Base-by-base conservation (phyloP, 2,329 filamentous ascomycete species). In the Thermothelomyces thermophilus region DNA sequence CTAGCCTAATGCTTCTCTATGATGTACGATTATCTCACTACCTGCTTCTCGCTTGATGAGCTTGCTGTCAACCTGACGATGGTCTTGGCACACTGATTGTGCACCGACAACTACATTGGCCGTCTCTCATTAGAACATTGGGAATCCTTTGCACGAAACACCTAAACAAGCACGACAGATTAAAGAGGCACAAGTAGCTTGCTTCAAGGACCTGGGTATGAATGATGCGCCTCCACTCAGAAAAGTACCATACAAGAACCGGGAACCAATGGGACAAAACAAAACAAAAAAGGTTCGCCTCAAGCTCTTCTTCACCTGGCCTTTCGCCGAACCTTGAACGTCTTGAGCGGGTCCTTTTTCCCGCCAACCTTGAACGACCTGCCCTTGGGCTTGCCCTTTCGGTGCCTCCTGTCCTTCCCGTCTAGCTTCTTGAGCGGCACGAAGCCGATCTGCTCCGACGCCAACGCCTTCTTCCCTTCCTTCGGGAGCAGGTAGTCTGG, bases 401-500 rank as follows among this genome's bases (percentile, higher is more conserved):
- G 61, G 54, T 70, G 68, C 31, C 62, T 65, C 49, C 64, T 71
- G 39, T 65, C 73, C 64, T 80, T 75, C 58, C 73, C 73, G 35
- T 75, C 75, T 31, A 64, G 58, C 65, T 80, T 82, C 57, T 72
- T 72, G 57, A 84, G 73, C 0, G 86, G 81, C 30, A 95, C 88
- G 61, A 89, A 93, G 2, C 88, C 88, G 48, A 90, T 75, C 51
- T 87, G 77, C 22, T 79, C 77, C 13, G 75, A 71, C 30, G 77
- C 78, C 46, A 88, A 70, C 0, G 77, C 83, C 62, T 86, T 84
- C 66, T 81, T 86, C 36, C 84, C 84, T 63, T 80, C 90, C 63
- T 77, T 71, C 0, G 93, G 93, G 60, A 98, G 73, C 45, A 98
- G 71, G 65, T 98, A 98, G 41, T 96, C 90, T 0, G 93, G 93